These are phyloP conservation scores for Sphenostylis stenocarpa DNA, from an alignment of 306 rosid species.

Conservation along the genomic window DNA sequence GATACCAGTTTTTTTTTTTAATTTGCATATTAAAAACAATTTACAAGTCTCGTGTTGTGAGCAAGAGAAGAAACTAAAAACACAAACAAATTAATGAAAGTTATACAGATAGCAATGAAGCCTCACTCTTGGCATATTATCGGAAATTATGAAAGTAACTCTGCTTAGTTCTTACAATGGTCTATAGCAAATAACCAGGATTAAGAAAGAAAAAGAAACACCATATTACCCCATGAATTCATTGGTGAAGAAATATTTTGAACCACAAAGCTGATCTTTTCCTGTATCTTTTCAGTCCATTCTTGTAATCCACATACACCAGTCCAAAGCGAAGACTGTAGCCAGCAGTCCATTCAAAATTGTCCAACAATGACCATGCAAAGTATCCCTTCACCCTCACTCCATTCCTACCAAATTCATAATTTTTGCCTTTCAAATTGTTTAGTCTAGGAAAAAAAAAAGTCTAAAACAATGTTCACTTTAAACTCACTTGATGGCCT, in stretches of 20 bases:
- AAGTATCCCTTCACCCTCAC: slow-evolving; percentile 70
- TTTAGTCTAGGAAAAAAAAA: neutral
- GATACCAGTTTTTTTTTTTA: too few relatives aligned
- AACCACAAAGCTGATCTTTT: slow-evolving; percentile 74
- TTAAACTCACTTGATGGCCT: slow-evolving; percentile 55
- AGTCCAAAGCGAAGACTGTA: slow-evolving; percentile 63
- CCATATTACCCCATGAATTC: slow-evolving; percentile 5
- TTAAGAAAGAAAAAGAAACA: neutral
- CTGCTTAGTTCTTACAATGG: slow-evolving; percentile 12
- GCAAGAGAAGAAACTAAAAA: neutral
- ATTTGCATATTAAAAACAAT: too few relatives aligned
- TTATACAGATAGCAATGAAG: neutral
- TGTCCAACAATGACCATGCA: slow-evolving; percentile 73
- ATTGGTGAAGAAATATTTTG: slow-evolving; percentile 48
- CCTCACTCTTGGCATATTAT: neutral
- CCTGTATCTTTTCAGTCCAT: slow-evolving; percentile 48
- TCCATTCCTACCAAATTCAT: slow-evolving; percentile 47
- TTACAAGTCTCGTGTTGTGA: too few relatives aligned
- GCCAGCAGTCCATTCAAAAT: slow-evolving; percentile 60
- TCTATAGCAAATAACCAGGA: neutral
- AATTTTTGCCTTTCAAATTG: neutral
- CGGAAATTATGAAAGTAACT: slow-evolving; percentile 8
- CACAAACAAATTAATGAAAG: neutral
- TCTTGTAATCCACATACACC: slow-evolving; percentile 58
- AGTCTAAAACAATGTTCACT: neutral